Evolutionary conservation across 176 grass and related monocot species (phyloP), one percentile per base, ranked within the genome.

Genomic region (Oryza officinalis): DNA sequence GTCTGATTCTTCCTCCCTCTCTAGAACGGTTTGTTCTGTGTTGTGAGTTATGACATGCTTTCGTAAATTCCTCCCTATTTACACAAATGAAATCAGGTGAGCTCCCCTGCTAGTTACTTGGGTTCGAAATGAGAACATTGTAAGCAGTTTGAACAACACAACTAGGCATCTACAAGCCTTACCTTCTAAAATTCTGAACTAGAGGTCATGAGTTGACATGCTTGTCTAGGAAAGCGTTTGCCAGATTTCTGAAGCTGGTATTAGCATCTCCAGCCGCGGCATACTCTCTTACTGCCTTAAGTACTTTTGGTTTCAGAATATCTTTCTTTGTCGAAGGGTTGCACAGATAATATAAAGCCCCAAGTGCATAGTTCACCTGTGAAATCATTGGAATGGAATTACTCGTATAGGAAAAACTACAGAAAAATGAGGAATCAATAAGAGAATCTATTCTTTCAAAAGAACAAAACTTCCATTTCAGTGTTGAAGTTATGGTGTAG

Each of bases 331-430:
- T 88, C 1, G 41, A 89, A 17, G 86, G 27, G 84, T 83, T 89
- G 80, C 86, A 92, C 20, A 92, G 77, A 67, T 92, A 94, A 91
- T 94, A 97, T 67, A 97, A 69, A 86, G 87, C 85, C 32, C 94
- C 94, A 85, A 94, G 92, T 52, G 94, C 94, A 69, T 92, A 97
- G 60, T 60, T 89, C 64, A 97, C 95, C 95, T 97, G 81, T 71
- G 27, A 75, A 46, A 64, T 22, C 25, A 75, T 68, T 3, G 45
- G 40, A 64, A 64, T 13, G 32, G 40, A 73, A 77, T 59, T 66
- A 30, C 26, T 41, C 22, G 2, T 6, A 45, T 75, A 76, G 46
- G 69, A 69, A 66, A 69, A 20, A 54, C 8, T 38, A n/a, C 14
- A 38, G 27, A 75, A 13, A 83, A 50, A 7, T 11, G 73, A 30